Conservation (phyloP, 1,284 basidiomycete species). For the Ceratobasidium sp. region DNA sequence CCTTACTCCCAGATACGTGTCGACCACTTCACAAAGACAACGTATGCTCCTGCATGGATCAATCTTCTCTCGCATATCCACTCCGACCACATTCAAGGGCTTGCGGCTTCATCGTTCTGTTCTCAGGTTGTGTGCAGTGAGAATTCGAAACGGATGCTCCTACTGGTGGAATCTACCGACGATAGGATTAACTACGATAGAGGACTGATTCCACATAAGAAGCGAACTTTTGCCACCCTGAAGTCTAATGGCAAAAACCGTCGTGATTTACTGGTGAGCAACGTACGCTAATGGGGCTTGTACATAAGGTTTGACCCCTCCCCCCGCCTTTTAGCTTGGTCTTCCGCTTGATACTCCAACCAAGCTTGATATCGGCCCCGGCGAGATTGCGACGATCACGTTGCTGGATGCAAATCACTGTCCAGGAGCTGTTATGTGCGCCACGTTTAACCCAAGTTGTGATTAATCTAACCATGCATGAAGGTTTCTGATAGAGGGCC, state of each 20-base stretch:
- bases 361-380: conserved; percentile 68
- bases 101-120: conserved; percentile 77
- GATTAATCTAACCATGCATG: conserved; percentile 2
- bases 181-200: conserved; percentile 71
- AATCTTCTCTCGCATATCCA: conserved; percentile 88
- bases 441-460: conserved; percentile 27
- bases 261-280: conserved; percentile 76
- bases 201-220: conserved; percentile 68
- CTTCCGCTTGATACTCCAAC: conserved; percentile 76
- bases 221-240: conserved; percentile 75
- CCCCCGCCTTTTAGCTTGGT: conserved; percentile 59
- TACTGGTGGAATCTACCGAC: conserved; percentile 76
- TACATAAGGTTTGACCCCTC: not conserved
- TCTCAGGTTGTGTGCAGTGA: conserved; percentile 78
- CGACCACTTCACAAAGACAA: conserved; percentile 74
- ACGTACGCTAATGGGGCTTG: not conserved
- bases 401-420: conserved; percentile 94
- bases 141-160: conserved; percentile 86
- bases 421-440: conserved; percentile 91
- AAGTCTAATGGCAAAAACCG: conserved; percentile 61
- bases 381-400: conserved; percentile 77
- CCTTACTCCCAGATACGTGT: conserved; percentile 81
- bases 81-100: conserved; percentile 81
- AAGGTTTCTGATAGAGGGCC: conserved; percentile 90
- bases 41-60: conserved; percentile 66